Evolutionary conservation across 169 alveolate species (phyloP).

Genomic region (Babesia ovata): DNA sequence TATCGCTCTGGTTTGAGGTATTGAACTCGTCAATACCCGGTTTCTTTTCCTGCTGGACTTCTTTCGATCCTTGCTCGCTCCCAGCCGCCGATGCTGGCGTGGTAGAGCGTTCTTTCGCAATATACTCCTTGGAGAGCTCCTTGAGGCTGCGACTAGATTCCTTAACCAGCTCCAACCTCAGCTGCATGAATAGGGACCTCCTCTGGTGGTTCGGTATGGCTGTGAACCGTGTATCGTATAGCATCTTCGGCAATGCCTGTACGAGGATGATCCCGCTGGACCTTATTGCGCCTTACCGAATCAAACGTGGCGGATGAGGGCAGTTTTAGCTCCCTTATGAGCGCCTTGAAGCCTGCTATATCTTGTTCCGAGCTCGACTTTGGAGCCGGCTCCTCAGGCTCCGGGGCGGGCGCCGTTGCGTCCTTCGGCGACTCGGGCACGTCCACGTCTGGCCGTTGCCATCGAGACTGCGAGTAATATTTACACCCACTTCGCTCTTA

Average conservation of each 20-base stretch:
- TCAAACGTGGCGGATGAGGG: slow-evolving; percentile 30
- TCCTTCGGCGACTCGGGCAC: slow-evolving; percentile 27
- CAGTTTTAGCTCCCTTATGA: slow-evolving; percentile 41
- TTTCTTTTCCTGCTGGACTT: not conserved
- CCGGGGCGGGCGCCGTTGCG: slow-evolving; percentile 23
- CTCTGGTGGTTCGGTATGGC: slow-evolving; percentile 51
- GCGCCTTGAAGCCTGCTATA: slow-evolving; percentile 43
- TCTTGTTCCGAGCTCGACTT: slow-evolving; percentile 3
- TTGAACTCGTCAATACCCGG: not conserved
- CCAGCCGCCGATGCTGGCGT: not conserved
- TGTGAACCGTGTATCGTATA: slow-evolving; percentile 33
- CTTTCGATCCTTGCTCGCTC: not conserved
- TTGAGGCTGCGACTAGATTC: slow-evolving; percentile 28
- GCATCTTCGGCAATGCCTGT: slow-evolving; percentile 53
- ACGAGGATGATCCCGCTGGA: not conserved
- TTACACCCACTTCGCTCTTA: not conserved
- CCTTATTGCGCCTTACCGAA: slow-evolving; percentile 15
- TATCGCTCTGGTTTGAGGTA: not conserved
- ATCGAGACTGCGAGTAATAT: slow-evolving; percentile 25
- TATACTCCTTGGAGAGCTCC: slow-evolving; percentile 17
- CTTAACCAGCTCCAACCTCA: slow-evolving; percentile 43
- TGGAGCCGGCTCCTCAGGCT: slow-evolving; percentile 8
- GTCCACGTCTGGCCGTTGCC: slow-evolving; percentile 58
- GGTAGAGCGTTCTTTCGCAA: not conserved
- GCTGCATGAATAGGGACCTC: slow-evolving; percentile 25